A percentile compares a stretch with the other conserved stretches of the same genome.
phyloP scores from a whole-genome alignment of 1,284 basidiomycete genomes.

The Sutorius eximius region DNA sequence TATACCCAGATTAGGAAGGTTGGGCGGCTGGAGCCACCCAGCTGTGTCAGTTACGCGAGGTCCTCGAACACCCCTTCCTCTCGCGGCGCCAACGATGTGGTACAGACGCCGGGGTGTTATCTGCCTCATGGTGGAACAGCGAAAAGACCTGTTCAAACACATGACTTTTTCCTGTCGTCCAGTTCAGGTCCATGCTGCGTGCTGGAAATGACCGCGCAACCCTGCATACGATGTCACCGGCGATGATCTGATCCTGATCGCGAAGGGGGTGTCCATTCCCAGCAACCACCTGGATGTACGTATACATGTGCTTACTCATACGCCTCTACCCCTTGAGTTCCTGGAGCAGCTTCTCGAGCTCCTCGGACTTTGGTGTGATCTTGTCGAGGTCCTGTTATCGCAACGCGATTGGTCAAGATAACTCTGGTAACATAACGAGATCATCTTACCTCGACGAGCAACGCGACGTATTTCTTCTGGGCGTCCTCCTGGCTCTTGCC shows the following conservation, averaged over 20 bases:
- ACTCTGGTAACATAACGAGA: background rate
- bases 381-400: constrained; percentile 43
- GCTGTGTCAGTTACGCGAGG: background rate
- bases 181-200: background rate
- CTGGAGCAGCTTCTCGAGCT: constrained; percentile 56
- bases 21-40: constrained; percentile 15
- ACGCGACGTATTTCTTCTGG: constrained; percentile 68
- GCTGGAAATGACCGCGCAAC: background rate
- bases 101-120: constrained; percentile 34
- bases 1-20: constrained; percentile 9
- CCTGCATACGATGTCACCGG: constrained; percentile 13
- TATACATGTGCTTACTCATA: constrained; percentile 11
- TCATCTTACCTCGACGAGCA: constrained; percentile 63
- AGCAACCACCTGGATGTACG: background rate
- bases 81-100: constrained; percentile 14
- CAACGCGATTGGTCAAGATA: background rate
- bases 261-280: background rate
- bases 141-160: background rate
- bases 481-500: constrained; percentile 74
- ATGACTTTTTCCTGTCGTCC: constrained; percentile 5
- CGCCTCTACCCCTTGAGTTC: constrained; percentile 58
- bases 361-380: constrained; percentile 45
- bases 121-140: constrained; percentile 22
- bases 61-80: constrained; percentile 25
- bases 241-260: background rate